Evolutionary conservation across 805 yeast species (phyloP), one percentile per base, ranked within the genome.

Genomic region (Jamesozyma jinghongensis): DNA sequence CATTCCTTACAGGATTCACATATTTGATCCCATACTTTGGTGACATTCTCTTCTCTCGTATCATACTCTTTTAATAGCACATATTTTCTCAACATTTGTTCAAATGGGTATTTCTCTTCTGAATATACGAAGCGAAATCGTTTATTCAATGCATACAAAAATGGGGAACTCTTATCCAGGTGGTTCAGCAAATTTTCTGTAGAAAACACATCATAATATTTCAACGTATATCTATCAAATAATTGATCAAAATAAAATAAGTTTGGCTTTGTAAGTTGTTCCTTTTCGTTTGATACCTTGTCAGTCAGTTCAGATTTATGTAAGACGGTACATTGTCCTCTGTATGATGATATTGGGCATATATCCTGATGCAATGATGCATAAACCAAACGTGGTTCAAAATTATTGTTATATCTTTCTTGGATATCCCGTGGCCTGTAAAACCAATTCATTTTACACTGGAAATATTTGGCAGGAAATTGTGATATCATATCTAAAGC

Each of bases 361-460:
- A 75, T 66, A 57, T 85, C 96, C 22, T 84, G 74, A 55, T 88
- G 94, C 78, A 86, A 75, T 0, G 95, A 83, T 0, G 92, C 92
- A 56, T 70, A 86, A 7, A 90, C 62, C 36, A 84, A 60, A 41
- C 98, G 70, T 8, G 95, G 73, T 60, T 87, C 95, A 10, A 45
- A 42, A 32, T 42, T 47, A 19, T 31, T 42, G 2, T 22, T 22
- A 22, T 22, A 22, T 20, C 73, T 70, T 41, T 80, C 75, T 43
- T 82, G 77, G 29, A 88, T 81, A 56, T 87, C 97, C 43, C 88
- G 65, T 1, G 95, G 90, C 37, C 98, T 69, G 56, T 86, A 85
- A 61, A 81, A 82, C 97, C 97, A 88, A 62, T 88, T 88, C 48
- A 90, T 79, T 45, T 78, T 79, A 49, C 85, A 75, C 43, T 63